phyloP scores from a whole-genome alignment of 148 eudicot species.

The Fagopyrum tataricum region DNA sequence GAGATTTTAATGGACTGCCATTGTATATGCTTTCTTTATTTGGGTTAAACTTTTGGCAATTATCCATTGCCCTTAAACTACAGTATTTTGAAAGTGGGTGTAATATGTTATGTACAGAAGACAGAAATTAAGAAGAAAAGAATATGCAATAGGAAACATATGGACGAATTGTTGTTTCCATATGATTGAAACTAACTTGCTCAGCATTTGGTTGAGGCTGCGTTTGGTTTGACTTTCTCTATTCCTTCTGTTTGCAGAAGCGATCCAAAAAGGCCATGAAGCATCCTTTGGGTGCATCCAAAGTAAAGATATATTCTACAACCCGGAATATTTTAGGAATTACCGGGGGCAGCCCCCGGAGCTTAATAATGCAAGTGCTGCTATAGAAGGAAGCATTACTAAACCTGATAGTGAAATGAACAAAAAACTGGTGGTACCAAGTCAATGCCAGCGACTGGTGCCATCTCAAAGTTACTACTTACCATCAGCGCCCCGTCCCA shows the following conservation, averaged over 20 bases:
- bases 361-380: slow-evolving; percentile 28
- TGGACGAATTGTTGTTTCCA: background rate
- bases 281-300: slow-evolving; percentile 54
- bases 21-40: background rate
- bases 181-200: background rate
- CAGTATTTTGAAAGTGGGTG: background rate
- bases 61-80: background rate
- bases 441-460: slow-evolving; percentile 29
- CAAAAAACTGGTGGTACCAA: slow-evolving; percentile 27
- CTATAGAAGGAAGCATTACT: slow-evolving; percentile 26
- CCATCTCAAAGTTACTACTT: slow-evolving; percentile 33
- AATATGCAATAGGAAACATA: background rate
- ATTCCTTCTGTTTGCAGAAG: slow-evolving; percentile 33
- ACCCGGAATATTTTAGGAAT: slow-evolving; percentile 30
- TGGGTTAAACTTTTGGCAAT: background rate
- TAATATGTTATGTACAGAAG: background rate
- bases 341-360: slow-evolving; percentile 38
- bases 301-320: slow-evolving; percentile 34
- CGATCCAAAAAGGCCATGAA: slow-evolving; percentile 52
- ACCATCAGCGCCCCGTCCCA: slow-evolving; percentile 40
- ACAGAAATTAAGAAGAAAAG: background rate
- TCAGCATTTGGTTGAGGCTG: background rate
- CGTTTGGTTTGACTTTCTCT: slow-evolving; percentile 3
- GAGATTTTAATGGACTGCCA: background rate
- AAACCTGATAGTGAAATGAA: slow-evolving; percentile 30